Conservation (phyloP, 2,329 filamentous ascomycete species). For the Pseudonectria foliicola region DNA sequence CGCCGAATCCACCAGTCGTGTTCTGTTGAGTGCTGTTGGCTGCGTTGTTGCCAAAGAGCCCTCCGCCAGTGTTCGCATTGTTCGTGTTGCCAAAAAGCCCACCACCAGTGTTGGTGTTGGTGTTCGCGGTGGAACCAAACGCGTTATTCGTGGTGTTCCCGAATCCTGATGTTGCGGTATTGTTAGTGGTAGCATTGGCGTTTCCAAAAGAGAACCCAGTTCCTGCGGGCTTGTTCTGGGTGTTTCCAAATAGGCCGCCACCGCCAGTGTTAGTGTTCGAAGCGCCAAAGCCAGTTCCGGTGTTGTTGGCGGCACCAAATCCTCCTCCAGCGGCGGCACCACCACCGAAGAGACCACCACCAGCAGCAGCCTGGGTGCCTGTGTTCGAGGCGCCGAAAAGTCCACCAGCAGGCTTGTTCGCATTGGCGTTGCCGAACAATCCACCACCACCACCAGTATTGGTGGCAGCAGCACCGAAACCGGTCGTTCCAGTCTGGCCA, state of each 20-base stretch:
- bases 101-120: constrained; percentile 22
- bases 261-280: constrained; percentile 23
- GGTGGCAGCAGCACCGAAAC: constrained; percentile 34
- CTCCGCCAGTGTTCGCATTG: constrained; percentile 25
- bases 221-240: constrained; percentile 30
- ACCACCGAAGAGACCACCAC: constrained; percentile 20
- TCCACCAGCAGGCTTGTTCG: constrained; percentile 19
- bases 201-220: constrained; percentile 37
- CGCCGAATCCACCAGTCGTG: constrained; percentile 19
- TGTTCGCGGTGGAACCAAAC: constrained; percentile 26
- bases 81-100: constrained; percentile 35
- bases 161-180: constrained; percentile 15
- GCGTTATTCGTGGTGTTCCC: constrained; percentile 20
- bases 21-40: constrained; percentile 25
- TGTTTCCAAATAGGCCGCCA: constrained; percentile 36
- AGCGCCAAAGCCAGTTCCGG: constrained; percentile 36
- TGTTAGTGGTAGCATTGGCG: constrained; percentile 24
- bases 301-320: constrained; percentile 30
- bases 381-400: constrained; percentile 17
- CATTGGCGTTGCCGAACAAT: constrained; percentile 20
- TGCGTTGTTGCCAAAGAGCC: constrained; percentile 32
- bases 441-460: constrained; percentile 25
- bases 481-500: constrained; percentile 20
- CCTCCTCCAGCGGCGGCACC: constrained; percentile 23
- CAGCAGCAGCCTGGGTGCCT: constrained; percentile 10